Evolutionary conservation across 2,329 filamentous ascomycete species (phyloP).

Genomic region (Colletotrichum phormii): DNA sequence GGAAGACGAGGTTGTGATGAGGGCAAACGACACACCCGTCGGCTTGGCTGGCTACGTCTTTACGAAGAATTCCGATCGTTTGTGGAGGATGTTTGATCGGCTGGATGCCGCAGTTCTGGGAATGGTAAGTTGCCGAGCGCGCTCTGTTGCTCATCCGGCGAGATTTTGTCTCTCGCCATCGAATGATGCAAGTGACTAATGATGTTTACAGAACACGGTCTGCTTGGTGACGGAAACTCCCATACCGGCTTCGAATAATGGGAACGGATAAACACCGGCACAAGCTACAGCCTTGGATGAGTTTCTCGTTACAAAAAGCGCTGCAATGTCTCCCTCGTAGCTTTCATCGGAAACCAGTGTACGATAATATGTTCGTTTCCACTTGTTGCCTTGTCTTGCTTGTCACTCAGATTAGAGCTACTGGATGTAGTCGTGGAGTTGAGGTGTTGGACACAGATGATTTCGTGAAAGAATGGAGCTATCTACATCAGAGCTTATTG

Average conservation of each 20-base stretch:
- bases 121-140: conserved; percentile 44
- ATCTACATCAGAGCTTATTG: neutral
- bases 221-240: conserved; percentile 17
- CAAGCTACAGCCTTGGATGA: conserved; percentile 24
- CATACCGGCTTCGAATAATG: neutral
- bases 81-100: conserved; percentile 57
- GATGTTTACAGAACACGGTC: conserved; percentile 22
- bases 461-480: neutral
- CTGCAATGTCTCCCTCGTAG: conserved; percentile 15
- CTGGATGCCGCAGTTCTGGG: conserved; percentile 76
- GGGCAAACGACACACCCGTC: conserved; percentile 76
- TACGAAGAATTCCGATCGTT: conserved; percentile 56
- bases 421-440: neutral
- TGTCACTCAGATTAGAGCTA: neutral
- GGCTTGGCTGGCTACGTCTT: conserved; percentile 83
- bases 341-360: neutral
- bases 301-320: conserved; percentile 28
- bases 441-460: neutral
- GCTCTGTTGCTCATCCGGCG: neutral
- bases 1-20: conserved; percentile 76
- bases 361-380: neutral
- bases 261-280: conserved; percentile 16
- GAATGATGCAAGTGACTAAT: neutral
- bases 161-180: neutral
- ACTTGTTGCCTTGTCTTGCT: neutral